These are phyloP conservation scores for Fusarium aywerte DNA, from an alignment of 2,329 filamentous ascomycete species.

Conservation along the genomic window DNA sequence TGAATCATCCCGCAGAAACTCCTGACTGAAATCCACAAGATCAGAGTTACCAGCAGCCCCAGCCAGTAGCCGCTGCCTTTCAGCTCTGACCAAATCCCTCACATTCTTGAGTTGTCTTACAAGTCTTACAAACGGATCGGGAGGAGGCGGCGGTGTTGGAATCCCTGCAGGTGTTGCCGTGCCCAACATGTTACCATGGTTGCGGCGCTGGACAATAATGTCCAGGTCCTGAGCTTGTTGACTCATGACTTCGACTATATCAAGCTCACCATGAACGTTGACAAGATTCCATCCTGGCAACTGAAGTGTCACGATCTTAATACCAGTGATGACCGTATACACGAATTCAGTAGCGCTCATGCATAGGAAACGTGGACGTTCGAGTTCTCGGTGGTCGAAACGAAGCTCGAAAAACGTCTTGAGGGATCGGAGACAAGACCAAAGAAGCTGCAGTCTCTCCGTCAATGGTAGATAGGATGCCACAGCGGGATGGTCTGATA, in stretches of 20 bases:
- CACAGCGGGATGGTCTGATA: slow-evolving; percentile 53
- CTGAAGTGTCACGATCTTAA: slow-evolving; percentile 59
- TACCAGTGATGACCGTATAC: slow-evolving; percentile 58
- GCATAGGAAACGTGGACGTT: slow-evolving; percentile 55
- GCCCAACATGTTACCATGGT: slow-evolving; percentile 40
- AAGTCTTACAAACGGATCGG: slow-evolving; percentile 51
- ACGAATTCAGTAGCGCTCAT: slow-evolving; percentile 60
- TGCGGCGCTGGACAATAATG: slow-evolving; percentile 47
- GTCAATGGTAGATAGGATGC: slow-evolving; percentile 49
- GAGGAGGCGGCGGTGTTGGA: slow-evolving; percentile 22
- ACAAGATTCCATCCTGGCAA: slow-evolving; percentile 59
- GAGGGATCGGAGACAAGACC: slow-evolving; percentile 56
- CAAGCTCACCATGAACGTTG: slow-evolving; percentile 52
- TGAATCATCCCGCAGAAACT: slow-evolving; percentile 40
- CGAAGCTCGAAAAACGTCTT: slow-evolving; percentile 55
- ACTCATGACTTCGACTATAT: slow-evolving; percentile 43
- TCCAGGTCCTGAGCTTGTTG: slow-evolving; percentile 48
- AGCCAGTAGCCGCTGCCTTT: slow-evolving; percentile 44
- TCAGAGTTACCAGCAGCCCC: slow-evolving; percentile 37
- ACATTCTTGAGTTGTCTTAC: slow-evolving; percentile 48
- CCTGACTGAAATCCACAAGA: slow-evolving; percentile 37
- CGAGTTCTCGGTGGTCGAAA: slow-evolving; percentile 48
- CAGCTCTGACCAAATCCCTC: slow-evolving; percentile 48
- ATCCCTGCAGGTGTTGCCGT: slow-evolving; percentile 13
- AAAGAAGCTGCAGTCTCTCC: slow-evolving; percentile 59